A percentile compares a stretch with the other conserved stretches of the same genome.
These are phyloP conservation scores for Dittrichia graveolens DNA, from an alignment of 129 eudicot species.

Conservation along the genomic window DNA sequence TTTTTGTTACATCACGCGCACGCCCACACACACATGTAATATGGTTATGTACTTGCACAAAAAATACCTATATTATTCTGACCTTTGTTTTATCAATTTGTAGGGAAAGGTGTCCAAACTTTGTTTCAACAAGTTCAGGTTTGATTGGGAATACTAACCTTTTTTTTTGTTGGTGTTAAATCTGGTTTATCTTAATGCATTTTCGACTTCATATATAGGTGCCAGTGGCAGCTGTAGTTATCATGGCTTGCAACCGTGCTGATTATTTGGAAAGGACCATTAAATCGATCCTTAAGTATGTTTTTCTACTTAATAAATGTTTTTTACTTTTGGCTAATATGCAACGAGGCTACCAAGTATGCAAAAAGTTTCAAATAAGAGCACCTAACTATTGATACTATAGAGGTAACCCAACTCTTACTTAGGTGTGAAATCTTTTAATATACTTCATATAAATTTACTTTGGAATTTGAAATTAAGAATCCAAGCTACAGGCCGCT, in stretches of 20 bases:
- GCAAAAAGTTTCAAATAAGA: neutral
- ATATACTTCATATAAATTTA: neutral
- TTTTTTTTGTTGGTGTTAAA: neutral
- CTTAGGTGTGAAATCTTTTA: neutral
- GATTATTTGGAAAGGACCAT: constrained; percentile 94
- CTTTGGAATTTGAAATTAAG: too few relatives aligned
- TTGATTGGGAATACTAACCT: constrained; percentile 14
- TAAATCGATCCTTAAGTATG: constrained; percentile 85
- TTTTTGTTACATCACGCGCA: neutral
- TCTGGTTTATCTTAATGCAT: neutral
- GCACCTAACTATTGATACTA: neutral
- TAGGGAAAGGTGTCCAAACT: constrained; percentile 62
- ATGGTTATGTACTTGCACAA: neutral
- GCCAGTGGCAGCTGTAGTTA: constrained; percentile 94
- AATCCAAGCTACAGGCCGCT: too few relatives aligned
- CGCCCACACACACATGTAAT: too few relatives aligned
- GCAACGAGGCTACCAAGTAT: neutral
- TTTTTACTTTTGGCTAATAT: neutral
- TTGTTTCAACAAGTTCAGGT: constrained; percentile 64
- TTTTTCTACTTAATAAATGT: neutral
- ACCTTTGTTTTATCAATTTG: constrained; percentile 23
- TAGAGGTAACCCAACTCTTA: neutral
- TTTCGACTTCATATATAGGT: constrained; percentile 42
- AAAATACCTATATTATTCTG: constrained; percentile 1
- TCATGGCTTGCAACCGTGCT: constrained; percentile 99